These are phyloP conservation scores for Microcos paniculata DNA, from an alignment of 345 rosid species.

Conservation along the genomic window DNA sequence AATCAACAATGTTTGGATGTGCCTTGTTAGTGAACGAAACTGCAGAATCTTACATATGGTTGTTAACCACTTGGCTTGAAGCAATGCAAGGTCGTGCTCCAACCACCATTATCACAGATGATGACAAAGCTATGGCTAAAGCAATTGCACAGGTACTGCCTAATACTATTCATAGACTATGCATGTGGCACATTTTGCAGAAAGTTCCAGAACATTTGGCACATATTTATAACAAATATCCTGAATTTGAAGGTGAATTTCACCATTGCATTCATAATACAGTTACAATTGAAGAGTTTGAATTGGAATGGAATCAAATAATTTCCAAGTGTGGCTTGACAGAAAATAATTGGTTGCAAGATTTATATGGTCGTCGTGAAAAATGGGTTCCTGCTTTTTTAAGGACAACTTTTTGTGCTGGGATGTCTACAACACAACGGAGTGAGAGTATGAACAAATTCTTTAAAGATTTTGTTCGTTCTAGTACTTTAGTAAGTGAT, in stretches of 20 bases:
- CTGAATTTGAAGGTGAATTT: neutral
- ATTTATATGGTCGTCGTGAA: neutral
- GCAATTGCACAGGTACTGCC: too few relatives aligned
- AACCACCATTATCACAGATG: too few relatives aligned
- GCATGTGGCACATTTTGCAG: too few relatives aligned
- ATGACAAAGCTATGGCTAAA: too few relatives aligned
- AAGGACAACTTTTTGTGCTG: neutral
- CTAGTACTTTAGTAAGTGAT: too few relatives aligned
- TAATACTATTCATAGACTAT: too few relatives aligned
- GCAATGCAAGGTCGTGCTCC: too few relatives aligned
- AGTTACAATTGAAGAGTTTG: neutral
- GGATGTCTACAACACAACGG: neutral
- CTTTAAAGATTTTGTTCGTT: too few relatives aligned
- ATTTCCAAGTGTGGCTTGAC: neutral
- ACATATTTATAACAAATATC: neutral
- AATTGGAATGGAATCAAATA: neutral
- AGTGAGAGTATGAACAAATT: neutral
- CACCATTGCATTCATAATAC: neutral
- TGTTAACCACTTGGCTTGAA: too few relatives aligned
- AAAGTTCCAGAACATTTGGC: neutral
- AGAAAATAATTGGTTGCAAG: neutral
- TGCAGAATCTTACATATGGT: too few relatives aligned
- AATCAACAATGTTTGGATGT: neutral
- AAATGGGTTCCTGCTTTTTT: neutral
- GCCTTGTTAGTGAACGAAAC: too few relatives aligned